phyloP scores from a whole-genome alignment of 345 rosid genomes.

The Cardiospermum halicacabum region DNA sequence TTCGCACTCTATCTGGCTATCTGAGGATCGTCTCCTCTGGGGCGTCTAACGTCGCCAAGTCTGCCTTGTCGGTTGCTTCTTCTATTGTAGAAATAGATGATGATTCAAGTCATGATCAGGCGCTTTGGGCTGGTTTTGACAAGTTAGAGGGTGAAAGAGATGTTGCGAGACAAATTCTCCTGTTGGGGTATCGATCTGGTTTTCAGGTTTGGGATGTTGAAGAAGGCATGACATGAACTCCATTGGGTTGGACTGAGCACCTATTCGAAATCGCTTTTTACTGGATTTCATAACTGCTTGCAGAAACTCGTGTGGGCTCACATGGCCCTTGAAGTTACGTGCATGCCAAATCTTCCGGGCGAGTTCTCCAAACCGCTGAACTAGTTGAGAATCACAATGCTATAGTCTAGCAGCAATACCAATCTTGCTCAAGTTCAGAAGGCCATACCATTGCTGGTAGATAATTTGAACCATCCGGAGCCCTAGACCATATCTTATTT shows the following conservation, averaged over 20 bases:
- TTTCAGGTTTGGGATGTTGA: too few species aligned
- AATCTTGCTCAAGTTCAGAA: not conserved
- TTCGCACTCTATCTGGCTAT: too few species aligned
- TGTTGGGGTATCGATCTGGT: too few species aligned
- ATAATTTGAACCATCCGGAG: slow-evolving; percentile 97
- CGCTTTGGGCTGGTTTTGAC: too few species aligned
- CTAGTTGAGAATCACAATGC: slow-evolving; percentile 75
- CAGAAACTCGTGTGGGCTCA: slow-evolving; percentile 97
- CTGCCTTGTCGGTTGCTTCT: too few species aligned
- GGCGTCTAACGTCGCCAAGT: too few species aligned
- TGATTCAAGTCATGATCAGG: too few species aligned
- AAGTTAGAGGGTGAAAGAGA: too few species aligned
- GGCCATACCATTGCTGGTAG: slow-evolving; percentile 91
- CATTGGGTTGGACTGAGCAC: slow-evolving; percentile 93
- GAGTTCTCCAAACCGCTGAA: slow-evolving; percentile 47
- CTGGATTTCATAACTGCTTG: slow-evolving; percentile 98
- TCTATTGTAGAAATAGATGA: too few species aligned
- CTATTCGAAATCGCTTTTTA: slow-evolving; percentile 63
- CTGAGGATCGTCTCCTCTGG: too few species aligned
- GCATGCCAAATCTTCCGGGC: too few species aligned
- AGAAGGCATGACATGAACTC: slow-evolving; percentile 98
- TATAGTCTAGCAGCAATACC: slow-evolving; percentile 7
- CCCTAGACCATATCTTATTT: slow-evolving; percentile 93
- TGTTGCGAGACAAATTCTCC: too few species aligned
- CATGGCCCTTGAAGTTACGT: slow-evolving; percentile 99